Base-by-base conservation (phyloP, 306 rosid species). In the Delonix regia region DNA sequence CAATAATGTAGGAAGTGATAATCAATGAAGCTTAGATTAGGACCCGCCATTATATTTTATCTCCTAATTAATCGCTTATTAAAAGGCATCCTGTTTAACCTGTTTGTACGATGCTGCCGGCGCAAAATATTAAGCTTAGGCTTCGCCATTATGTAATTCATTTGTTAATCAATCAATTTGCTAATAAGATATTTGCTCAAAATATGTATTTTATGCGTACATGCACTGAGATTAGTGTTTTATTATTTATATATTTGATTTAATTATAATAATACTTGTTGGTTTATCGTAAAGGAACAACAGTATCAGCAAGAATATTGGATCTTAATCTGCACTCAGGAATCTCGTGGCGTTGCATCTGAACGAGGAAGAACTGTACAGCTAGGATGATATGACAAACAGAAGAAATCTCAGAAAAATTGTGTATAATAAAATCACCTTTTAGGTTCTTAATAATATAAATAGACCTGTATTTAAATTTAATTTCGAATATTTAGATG, bases 311-410 rank as follows among this genome's bases (percentile, higher is more conserved):
- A 60, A 59, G 78, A 71, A 51, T 51, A 78, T 80, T 60, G 78
- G 78, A 78, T 74, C 83, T 78, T 81, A 78, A 78, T 77, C 64
- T 53, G 51, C 44, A 60, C 77, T 77, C 71, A 45, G 85, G 88
- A 81, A 85, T 85, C 88, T 78, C 85, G 81, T 85, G 83, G 88
- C 57, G 79, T 80, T 80, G 75, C 77, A 84, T 72, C 61, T 84
- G 56, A 84, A 80, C 83, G 82, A 80, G 82, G 74, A 49, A 60
- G 73, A 72, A 38, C 30, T 84, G 77, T 75, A 84, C 82, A 76
- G 56, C 82, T 80, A 76, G 74, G 56, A 76, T 72, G 69, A 57
- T 34, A 48, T 76, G 82, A 83, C 78, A 83, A 70, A 79, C 78
- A 27, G 34, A 30, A 8, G 15, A 65, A 42, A 60, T 2, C 16